Conservation (phyloP, 805 yeast species). For the Saccharomycopsis fibuligera region DNA sequence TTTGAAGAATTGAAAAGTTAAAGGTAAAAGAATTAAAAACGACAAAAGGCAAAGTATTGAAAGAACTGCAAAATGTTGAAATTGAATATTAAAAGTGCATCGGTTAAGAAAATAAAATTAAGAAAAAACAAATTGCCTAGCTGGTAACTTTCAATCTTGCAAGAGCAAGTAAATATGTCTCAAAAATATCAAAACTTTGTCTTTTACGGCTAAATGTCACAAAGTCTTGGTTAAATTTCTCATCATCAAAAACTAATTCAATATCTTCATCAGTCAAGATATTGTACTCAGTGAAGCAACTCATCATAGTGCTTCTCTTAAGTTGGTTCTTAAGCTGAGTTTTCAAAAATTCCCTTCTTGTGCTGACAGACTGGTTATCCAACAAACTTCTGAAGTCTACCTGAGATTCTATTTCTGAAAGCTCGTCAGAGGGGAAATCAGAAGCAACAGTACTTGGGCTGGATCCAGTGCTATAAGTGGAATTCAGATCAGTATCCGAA, state of each 20-base stretch:
- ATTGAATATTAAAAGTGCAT: no score
- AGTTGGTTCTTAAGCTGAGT: constrained; percentile 9
- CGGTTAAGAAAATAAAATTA: no score
- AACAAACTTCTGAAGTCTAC: constrained; percentile 8
- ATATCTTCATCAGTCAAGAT: constrained; percentile 18
- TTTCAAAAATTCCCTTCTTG: constrained; percentile 7
- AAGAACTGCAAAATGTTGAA: no score
- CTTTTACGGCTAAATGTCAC: constrained; percentile 17
- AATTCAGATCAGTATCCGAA: constrained; percentile 13
- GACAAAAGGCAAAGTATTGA: no score
- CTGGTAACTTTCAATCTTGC: constrained; percentile 15
- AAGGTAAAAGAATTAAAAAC: no score
- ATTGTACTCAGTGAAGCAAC: constrained; percentile 19
- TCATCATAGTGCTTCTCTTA: constrained; percentile 13
- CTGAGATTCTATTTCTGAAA: neutral
- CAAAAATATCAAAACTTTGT: constrained; percentile 21
- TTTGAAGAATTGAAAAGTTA: no score
- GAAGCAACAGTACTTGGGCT: constrained; percentile 15
- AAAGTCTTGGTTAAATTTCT: constrained; percentile 18
- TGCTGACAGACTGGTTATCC: neutral
- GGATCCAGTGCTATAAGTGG: neutral
- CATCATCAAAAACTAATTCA: constrained; percentile 19
- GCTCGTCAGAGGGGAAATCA: constrained; percentile 11
- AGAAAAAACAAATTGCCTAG: no score
- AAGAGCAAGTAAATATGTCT: constrained; percentile 21